Percentiles rank a stretch among this genome's conserved stretches.
Conservation (phyloP, 2,329 filamentous ascomycete genomes). For the Calonectria hongkongensis region DNA sequence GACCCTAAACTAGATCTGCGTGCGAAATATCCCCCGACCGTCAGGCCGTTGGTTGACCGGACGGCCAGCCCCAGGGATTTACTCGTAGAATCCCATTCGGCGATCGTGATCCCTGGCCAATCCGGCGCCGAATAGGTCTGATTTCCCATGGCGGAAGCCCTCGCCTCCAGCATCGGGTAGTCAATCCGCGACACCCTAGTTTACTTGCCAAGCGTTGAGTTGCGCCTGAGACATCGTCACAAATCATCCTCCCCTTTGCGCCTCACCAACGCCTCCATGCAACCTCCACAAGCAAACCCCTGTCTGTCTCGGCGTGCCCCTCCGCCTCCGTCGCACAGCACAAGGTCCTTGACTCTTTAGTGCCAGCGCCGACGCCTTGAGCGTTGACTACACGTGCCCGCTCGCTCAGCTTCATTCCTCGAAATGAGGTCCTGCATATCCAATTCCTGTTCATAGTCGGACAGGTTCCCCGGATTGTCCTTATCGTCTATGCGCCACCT, state of each 20-base stretch:
- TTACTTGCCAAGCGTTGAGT: slow-evolving; percentile 20
- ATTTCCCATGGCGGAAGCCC: neutral
- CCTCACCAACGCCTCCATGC: slow-evolving; percentile 24
- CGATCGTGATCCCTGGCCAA: slow-evolving; percentile 17
- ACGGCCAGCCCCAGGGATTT: slow-evolving; percentile 22
- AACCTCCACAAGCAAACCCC: slow-evolving; percentile 28
- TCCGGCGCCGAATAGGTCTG: neutral
- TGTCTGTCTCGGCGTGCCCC: slow-evolving; percentile 36
- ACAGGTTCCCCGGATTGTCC: neutral
- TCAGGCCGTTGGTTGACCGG: slow-evolving; percentile 12
- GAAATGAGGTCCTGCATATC: slow-evolving; percentile 1
- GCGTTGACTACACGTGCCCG: slow-evolving; percentile 25
- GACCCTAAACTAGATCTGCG: slow-evolving; percentile 11
- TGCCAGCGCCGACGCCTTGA: slow-evolving; percentile 26
- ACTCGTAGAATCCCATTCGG: slow-evolving; percentile 11
- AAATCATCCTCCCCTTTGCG: slow-evolving; percentile 17
- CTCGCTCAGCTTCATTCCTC: slow-evolving; percentile 14
- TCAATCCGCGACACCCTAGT: slow-evolving; percentile 3
- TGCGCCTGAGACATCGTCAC: slow-evolving; percentile 35
- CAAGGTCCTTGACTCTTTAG: slow-evolving; percentile 21
- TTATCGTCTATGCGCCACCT: slow-evolving; percentile 9
- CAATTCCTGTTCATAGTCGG: slow-evolving; percentile 1
- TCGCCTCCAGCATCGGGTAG: neutral
- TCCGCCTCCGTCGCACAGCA: slow-evolving; percentile 28
- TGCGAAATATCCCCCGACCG: slow-evolving; percentile 11